phyloP scores from a whole-genome alignment of 176 grass and related monocot genomes.

The Hordeum marinum region DNA sequence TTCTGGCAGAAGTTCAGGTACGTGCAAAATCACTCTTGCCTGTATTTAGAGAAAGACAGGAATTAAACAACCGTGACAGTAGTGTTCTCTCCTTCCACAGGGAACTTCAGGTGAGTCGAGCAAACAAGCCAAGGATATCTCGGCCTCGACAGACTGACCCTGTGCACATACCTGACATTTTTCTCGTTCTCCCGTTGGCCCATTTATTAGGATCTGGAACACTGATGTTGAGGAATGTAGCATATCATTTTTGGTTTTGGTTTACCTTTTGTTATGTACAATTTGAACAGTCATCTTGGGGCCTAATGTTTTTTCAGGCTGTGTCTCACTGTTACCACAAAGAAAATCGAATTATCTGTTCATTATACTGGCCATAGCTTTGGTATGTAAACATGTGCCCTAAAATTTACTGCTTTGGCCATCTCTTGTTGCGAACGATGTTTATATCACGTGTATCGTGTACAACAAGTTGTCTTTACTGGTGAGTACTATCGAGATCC shows the following conservation, averaged over 20 bases:
- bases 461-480: too few relatives aligned
- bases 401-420: too few relatives aligned
- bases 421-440: too few relatives aligned
- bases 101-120: constrained; percentile 25
- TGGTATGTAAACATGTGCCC: background rate
- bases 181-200: constrained; percentile 16
- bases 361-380: background rate
- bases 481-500: background rate
- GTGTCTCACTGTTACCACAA: constrained; percentile 29
- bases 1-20: constrained; percentile 80
- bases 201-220: constrained; percentile 23
- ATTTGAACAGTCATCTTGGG: constrained; percentile 37
- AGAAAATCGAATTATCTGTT: constrained; percentile 3
- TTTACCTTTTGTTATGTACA: constrained; percentile 30
- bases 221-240: constrained; percentile 45
- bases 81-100: constrained; percentile 15
- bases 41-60: background rate
- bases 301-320: constrained; percentile 22
- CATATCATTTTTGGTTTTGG: constrained; percentile 28
- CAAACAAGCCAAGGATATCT: constrained; percentile 15
- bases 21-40: background rate
- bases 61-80: background rate
- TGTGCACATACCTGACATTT: constrained; percentile 43
- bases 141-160: constrained; percentile 18
- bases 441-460: too few relatives aligned